These are phyloP conservation scores for Neofusicoccum ribis DNA, from an alignment of 2,329 filamentous ascomycete species.

Conservation along the genomic window DNA sequence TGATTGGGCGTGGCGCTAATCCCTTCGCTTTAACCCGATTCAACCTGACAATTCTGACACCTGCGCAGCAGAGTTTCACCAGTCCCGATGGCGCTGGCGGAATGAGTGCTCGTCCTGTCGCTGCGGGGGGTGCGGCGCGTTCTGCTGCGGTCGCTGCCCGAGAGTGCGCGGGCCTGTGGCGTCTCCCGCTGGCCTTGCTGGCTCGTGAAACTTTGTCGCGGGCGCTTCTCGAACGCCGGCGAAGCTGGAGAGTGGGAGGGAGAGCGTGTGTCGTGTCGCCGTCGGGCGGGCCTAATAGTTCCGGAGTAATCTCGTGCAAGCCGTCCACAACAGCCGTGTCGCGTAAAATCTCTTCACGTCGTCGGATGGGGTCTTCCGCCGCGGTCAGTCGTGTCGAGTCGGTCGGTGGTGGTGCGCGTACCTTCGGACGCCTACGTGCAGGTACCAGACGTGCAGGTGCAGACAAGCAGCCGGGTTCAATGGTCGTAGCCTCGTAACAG, in stretches of 20 bases:
- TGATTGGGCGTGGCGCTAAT: constrained; percentile 19
- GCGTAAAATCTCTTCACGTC: constrained; percentile 19
- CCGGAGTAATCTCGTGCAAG: constrained; percentile 17
- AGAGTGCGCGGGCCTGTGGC: background rate
- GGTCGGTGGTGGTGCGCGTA: constrained; percentile 24
- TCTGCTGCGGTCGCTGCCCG: constrained; percentile 11
- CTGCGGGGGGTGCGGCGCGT: constrained; percentile 9
- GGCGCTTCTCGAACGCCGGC: constrained; percentile 6
- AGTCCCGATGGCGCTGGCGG: constrained; percentile 19
- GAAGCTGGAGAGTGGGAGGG: background rate
- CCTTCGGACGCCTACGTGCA: constrained; percentile 19
- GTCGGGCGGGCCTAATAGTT: constrained; percentile 12
- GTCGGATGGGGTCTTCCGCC: constrained; percentile 5
- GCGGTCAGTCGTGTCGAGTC: constrained; percentile 13
- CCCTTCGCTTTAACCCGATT: constrained; percentile 19
- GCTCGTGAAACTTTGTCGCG: constrained; percentile 11
- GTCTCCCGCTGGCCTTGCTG: background rate
- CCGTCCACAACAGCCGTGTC: constrained; percentile 18
- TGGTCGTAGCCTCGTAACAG: constrained; percentile 15
- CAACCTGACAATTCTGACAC: constrained; percentile 20
- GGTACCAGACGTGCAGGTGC: constrained; percentile 17
- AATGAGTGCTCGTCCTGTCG: background rate
- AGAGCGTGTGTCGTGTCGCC: constrained; percentile 5
- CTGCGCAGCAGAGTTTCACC: constrained; percentile 20
- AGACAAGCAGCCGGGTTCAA: constrained; percentile 13